Evolutionary conservation across 805 yeast species (phyloP).

Genomic region (Candida oleophila): DNA sequence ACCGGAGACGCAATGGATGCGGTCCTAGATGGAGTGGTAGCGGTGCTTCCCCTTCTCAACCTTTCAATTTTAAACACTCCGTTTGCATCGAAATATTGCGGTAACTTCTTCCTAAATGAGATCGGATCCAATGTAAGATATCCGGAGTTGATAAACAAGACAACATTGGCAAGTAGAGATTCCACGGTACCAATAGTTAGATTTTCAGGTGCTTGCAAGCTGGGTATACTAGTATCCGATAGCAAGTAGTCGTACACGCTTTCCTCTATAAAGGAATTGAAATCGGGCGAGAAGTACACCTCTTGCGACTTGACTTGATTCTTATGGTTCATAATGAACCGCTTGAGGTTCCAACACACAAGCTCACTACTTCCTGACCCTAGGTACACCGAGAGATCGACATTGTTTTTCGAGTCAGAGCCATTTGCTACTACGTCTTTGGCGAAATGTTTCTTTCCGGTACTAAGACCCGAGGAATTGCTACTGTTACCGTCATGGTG

Average conservation of each 20-base stretch:
- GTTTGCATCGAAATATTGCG: slow-evolving; percentile 12
- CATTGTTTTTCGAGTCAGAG: not conserved
- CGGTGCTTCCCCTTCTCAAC: slow-evolving; percentile 2
- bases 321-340: slow-evolving; percentile 10
- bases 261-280: slow-evolving; percentile 23
- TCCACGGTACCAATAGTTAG: not conserved
- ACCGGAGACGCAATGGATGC: not conserved
- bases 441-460: not conserved
- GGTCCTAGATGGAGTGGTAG: not conserved
- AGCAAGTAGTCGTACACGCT: slow-evolving; percentile 17
- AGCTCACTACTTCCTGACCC: slow-evolving; percentile 25
- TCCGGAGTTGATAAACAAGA: slow-evolving; percentile 21
- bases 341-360: slow-evolving; percentile 23
- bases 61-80: slow-evolving; percentile 8
- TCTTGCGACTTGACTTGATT: not conserved
- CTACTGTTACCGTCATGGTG: not conserved
- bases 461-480: not conserved
- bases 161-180: slow-evolving; percentile 14
- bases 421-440: not conserved
- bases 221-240: not conserved
- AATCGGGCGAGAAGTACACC: slow-evolving; percentile 19
- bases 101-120: slow-evolving; percentile 13
- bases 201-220: not conserved
- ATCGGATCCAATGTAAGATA: slow-evolving; percentile 23
- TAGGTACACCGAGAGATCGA: slow-evolving; percentile 18